These are phyloP conservation scores for Pleurotus salmoneostramineus DNA, from an alignment of 768 basidiomycete species.

Conservation along the genomic window DNA sequence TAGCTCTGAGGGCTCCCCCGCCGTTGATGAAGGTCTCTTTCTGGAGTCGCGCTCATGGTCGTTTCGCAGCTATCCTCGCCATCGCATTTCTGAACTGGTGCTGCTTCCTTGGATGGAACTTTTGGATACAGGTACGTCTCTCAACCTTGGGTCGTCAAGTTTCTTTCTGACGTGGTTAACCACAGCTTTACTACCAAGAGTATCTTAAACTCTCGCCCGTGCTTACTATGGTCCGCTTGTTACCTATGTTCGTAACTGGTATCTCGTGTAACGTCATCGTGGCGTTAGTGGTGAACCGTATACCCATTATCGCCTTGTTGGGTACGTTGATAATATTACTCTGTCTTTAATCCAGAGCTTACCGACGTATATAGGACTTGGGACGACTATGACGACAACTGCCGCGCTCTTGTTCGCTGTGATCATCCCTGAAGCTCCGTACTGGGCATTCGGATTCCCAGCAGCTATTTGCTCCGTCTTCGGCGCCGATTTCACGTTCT, in stretches of 20 bases:
- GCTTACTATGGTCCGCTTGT: conserved; percentile 56
- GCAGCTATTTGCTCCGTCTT: conserved; percentile 61
- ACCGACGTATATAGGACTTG: conserved; percentile 21
- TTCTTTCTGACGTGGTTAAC: conserved; percentile 9
- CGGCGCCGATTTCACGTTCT: conserved; percentile 76
- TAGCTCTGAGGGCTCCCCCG: conserved; percentile 30
- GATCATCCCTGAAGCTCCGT: conserved; percentile 51
- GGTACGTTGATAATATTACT: conserved; percentile 31
- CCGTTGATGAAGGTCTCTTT: conserved; percentile 59
- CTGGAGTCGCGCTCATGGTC: conserved; percentile 54
- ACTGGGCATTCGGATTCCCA: conserved; percentile 79
- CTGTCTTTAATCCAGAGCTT: too few relatives aligned
- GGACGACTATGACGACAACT: conserved; percentile 52
- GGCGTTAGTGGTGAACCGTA: conserved; percentile 49
- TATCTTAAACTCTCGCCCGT: conserved; percentile 54
- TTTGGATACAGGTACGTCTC: conserved; percentile 24
- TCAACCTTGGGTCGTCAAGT: conserved; percentile 9
- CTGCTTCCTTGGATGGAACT: conserved; percentile 45
- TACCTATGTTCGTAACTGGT: conserved; percentile 75
- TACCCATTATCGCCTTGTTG: conserved; percentile 54
- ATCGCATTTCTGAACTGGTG: conserved; percentile 61
- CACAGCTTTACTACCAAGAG: conserved; percentile 69
- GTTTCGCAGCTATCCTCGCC: conserved; percentile 51
- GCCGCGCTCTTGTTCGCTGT: conserved; percentile 68
- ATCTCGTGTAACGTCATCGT: conserved; percentile 61